phyloP scores from a whole-genome alignment of 1,284 basidiomycete genomes.

The Boletus smithii region DNA sequence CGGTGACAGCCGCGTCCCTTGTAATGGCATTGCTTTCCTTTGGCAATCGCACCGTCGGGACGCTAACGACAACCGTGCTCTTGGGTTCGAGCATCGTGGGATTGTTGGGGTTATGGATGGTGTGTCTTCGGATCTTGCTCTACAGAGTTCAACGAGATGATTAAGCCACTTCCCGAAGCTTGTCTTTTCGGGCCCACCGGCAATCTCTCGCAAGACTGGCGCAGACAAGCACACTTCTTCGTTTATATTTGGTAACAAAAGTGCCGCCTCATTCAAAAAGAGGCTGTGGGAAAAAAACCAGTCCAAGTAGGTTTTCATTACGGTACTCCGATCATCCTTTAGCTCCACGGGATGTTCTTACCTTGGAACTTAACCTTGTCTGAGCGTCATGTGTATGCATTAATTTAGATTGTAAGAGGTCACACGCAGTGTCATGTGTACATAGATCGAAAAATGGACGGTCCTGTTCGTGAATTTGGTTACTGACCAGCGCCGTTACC shows the following conservation, averaged over 20 bases:
- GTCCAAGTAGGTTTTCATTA: slow-evolving; percentile 27
- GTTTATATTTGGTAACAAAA: slow-evolving; percentile 74
- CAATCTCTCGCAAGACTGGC: slow-evolving; percentile 66
- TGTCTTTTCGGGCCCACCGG: slow-evolving; percentile 55
- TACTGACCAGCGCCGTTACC: slow-evolving; percentile 44
- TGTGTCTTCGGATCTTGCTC: slow-evolving; percentile 38
- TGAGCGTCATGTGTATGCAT: slow-evolving; percentile 8
- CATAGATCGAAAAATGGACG: slow-evolving; percentile 13
- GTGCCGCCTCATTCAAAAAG: slow-evolving; percentile 67
- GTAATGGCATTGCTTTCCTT: slow-evolving; percentile 63
- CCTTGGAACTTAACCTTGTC: slow-evolving; percentile 32
- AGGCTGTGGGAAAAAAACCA: slow-evolving; percentile 55
- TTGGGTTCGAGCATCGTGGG: slow-evolving; percentile 51
- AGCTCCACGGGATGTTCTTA: slow-evolving; percentile 6
- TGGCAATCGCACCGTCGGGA: slow-evolving; percentile 56
- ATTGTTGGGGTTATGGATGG: slow-evolving; percentile 70
- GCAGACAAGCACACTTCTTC: slow-evolving; percentile 76
- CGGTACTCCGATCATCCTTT: slow-evolving; percentile 20
- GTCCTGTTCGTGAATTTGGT: slow-evolving; percentile 9
- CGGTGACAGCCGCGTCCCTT: slow-evolving; percentile 50
- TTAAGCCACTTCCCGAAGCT: slow-evolving; percentile 41
- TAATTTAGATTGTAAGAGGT: slow-evolving; percentile 16
- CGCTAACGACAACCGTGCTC: slow-evolving; percentile 52
- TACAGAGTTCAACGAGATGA: slow-evolving; percentile 14
- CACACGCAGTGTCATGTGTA: slow-evolving; percentile 20